A percentile compares a stretch with the other conserved stretches of the same genome.
These are phyloP conservation scores for Pseudogymnoascus sp. DNA, from an alignment of 2,329 filamentous ascomycete genomes.

Conservation along the genomic window DNA sequence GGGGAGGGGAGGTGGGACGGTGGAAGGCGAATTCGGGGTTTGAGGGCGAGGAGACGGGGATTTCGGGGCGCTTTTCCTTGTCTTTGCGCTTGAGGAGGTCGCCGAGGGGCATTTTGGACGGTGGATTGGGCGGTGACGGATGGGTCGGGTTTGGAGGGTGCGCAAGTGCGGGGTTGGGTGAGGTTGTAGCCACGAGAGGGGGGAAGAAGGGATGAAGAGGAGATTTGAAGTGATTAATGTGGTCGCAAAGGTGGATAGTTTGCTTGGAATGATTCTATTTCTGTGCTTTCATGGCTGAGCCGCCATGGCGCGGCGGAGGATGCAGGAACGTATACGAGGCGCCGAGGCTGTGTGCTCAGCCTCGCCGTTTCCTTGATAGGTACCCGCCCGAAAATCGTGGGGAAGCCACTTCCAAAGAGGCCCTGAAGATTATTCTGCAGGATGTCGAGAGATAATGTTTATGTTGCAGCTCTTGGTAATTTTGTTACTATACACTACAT, in stretches of 20 bases:
- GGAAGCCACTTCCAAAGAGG: too few relatives aligned
- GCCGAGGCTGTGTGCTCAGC: conserved; percentile 3
- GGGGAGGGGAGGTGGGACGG: conserved; percentile 71
- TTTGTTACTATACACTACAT: too few relatives aligned
- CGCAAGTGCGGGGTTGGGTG: background rate
- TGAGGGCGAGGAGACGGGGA: conserved; percentile 12
- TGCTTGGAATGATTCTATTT: background rate
- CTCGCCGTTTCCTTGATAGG: background rate
- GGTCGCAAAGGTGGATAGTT: background rate
- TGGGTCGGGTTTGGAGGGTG: background rate
- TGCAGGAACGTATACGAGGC: background rate
- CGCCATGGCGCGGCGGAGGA: background rate
- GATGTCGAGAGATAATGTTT: too few relatives aligned
- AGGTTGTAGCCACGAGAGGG: background rate
- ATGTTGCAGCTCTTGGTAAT: too few relatives aligned
- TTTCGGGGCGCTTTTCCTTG: conserved; percentile 23
- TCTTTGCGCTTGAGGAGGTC: conserved; percentile 54
- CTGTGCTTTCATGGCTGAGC: background rate
- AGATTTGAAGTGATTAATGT: background rate
- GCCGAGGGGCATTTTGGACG: conserved; percentile 47
- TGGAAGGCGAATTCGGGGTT: conserved; percentile 72
- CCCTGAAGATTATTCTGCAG: too few relatives aligned
- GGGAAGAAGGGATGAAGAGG: background rate
- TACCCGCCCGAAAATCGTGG: too few relatives aligned
- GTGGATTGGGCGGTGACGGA: background rate